Evolutionary conservation across 192 early-diverging fungal species (phyloP).

Genomic region (Phlyctochytrium arcticum): DNA sequence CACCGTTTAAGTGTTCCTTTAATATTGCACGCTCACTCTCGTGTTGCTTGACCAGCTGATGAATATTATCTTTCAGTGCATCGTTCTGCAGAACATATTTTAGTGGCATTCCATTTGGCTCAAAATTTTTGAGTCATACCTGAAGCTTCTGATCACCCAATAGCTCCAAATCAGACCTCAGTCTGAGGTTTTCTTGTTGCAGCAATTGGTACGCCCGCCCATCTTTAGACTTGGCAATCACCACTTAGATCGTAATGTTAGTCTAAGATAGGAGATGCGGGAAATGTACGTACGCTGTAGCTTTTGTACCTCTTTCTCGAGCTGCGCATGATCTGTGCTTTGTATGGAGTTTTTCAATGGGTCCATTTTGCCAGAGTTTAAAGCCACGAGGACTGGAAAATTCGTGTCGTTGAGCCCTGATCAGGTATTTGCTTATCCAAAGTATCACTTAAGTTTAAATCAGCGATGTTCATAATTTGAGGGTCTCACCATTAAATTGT

Average conservation of each 20-base stretch:
- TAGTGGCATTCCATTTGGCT: not conserved
- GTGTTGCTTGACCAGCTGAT: conserved; percentile 28
- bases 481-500: too few relatives aligned
- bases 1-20: not conserved
- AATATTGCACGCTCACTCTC: conserved; percentile 10
- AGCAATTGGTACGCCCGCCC: conserved; percentile 13
- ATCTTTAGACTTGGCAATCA: conserved; percentile 32
- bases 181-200: conserved; percentile 26
- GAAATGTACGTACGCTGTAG: too few relatives aligned
- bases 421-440: too few relatives aligned
- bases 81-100: conserved; percentile 35
- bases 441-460: too few relatives aligned
- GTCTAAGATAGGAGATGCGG: too few relatives aligned
- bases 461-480: too few relatives aligned
- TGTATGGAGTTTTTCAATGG: too few relatives aligned
- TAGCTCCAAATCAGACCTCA: conserved; percentile 36
- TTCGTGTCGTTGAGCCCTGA: too few relatives aligned
- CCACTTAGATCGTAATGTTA: conserved; percentile 2
- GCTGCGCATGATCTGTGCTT: too few relatives aligned
- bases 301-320: too few relatives aligned
- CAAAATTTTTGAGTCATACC: conserved; percentile 8
- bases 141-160: conserved; percentile 33
- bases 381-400: too few relatives aligned
- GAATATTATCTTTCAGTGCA: conserved; percentile 47
- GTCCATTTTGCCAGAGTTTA: too few relatives aligned